Evolutionary conservation across 2,329 filamentous ascomycete genomes (phyloP).

Genomic region (Magnaporthales sp.): DNA sequence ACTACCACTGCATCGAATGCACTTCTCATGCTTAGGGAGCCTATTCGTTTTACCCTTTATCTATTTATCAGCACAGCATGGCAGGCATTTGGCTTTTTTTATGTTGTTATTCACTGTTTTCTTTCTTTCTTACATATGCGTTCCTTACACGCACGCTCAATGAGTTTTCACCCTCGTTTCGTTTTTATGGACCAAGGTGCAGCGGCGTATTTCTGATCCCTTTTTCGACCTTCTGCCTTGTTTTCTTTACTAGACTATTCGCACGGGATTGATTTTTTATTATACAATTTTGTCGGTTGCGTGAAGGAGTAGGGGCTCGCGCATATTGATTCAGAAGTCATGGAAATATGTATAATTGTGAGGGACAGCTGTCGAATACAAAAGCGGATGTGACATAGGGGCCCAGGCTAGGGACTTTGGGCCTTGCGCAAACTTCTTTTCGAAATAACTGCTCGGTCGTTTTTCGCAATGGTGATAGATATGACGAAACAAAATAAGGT

Average conservation of each 20-base stretch:
- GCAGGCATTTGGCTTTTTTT: neutral
- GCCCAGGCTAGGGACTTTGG: neutral
- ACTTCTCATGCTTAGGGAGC: neutral
- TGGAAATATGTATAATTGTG: neutral
- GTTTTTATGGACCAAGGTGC: neutral
- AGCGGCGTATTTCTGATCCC: neutral
- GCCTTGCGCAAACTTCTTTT: neutral
- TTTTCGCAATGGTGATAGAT: neutral
- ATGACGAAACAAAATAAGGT: neutral
- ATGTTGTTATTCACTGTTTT: neutral
- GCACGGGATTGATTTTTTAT: neutral
- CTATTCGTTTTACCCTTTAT: neutral
- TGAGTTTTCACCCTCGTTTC: neutral
- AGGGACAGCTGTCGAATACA: neutral
- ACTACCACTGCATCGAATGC: neutral
- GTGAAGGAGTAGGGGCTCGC: neutral
- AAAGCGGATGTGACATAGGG: neutral
- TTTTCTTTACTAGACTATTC: neutral
- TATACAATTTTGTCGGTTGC: neutral
- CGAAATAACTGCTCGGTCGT: neutral
- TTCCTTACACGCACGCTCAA: neutral
- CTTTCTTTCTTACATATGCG: neutral
- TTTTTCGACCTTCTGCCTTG: neutral
- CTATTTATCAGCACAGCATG: slow-evolving; percentile 4
- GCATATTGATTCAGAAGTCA: neutral